phyloP scores from a whole-genome alignment of 2,329 filamentous ascomycete species.

The Knoxdaviesia proteae region DNA sequence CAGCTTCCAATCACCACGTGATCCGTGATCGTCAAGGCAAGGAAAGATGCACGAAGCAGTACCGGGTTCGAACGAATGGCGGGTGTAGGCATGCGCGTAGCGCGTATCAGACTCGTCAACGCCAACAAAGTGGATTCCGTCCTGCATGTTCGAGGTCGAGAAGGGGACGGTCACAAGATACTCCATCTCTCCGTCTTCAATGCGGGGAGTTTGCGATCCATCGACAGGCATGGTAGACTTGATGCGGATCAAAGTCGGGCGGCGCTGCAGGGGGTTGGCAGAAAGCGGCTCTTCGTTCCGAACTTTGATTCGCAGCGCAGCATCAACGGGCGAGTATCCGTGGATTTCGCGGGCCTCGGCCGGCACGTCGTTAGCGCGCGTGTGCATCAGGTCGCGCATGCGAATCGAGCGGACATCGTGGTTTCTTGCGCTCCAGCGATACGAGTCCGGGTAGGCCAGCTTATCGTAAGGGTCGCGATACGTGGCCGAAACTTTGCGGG shows the following conservation, averaged over 20 bases:
- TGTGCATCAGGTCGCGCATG: constrained; percentile 32
- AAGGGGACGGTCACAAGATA: constrained; percentile 51
- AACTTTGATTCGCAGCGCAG: constrained; percentile 22
- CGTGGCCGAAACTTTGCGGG: constrained; percentile 17
- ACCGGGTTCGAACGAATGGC: constrained; percentile 58
- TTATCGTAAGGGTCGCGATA: constrained; percentile 48
- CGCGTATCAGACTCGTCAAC: constrained; percentile 58
- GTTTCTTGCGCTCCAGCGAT: constrained; percentile 48
- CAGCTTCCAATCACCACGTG: constrained; percentile 71
- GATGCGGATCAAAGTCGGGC: constrained; percentile 24
- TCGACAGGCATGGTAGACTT: constrained; percentile 14
- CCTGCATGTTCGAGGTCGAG: constrained; percentile 49
- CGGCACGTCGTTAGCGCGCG: constrained; percentile 29
- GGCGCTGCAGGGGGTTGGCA: constrained; percentile 9
- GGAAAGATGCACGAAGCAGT: constrained; percentile 76
- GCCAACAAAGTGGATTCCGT: constrained; percentile 83
- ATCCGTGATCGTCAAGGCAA: constrained; percentile 69
- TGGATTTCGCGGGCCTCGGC: constrained; percentile 32
- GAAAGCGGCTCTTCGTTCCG: constrained; percentile 11
- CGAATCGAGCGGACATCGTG: constrained; percentile 54
- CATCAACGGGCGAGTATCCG: constrained; percentile 34
- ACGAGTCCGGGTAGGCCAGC: constrained; percentile 36
- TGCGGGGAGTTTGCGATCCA: constrained; percentile 8
- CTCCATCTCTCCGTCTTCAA: constrained; percentile 14
- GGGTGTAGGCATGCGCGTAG: constrained; percentile 83